These are phyloP conservation scores for Boletellus sp. DNA, from an alignment of 768 basidiomycete species.

Conservation along the genomic window DNA sequence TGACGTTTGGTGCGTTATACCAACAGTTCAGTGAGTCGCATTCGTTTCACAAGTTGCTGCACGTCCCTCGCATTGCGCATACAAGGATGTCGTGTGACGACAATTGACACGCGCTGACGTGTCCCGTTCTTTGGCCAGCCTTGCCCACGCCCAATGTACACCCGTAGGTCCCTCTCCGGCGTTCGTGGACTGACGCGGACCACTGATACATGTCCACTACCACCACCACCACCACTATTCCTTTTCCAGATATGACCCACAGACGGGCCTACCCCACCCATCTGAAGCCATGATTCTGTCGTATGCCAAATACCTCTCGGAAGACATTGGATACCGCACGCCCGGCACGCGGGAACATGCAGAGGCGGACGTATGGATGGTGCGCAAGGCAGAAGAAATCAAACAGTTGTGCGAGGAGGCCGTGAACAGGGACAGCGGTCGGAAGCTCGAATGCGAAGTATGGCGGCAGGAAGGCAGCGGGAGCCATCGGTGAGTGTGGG, in stretches of 20 bases:
- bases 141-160: slow-evolving; percentile 54
- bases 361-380: slow-evolving; percentile 78
- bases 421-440: slow-evolving; percentile 35
- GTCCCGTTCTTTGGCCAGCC: slow-evolving; percentile 32
- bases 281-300: slow-evolving; percentile 68
- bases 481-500: slow-evolving; percentile 65
- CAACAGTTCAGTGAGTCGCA: slow-evolving; percentile 46
- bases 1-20: slow-evolving; percentile 45
- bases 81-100: too few relatives aligned
- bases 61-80: neutral
- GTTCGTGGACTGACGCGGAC: too few relatives aligned
- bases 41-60: neutral
- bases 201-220: too few relatives aligned
- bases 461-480: slow-evolving; percentile 90
- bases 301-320: slow-evolving; percentile 66
- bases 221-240: too few relatives aligned
- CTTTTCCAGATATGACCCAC: slow-evolving; percentile 42
- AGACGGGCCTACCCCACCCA: slow-evolving; percentile 61
- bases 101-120: slow-evolving; percentile 1
- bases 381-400: slow-evolving; percentile 59
- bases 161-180: slow-evolving; percentile 37
- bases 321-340: slow-evolving; percentile 86
- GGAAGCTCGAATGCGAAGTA: slow-evolving; percentile 84
- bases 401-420: slow-evolving; percentile 59
- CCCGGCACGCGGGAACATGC: slow-evolving; percentile 91